Conservation (phyloP, 306 rosid species). For the Chamaecrista fasciculata region DNA sequence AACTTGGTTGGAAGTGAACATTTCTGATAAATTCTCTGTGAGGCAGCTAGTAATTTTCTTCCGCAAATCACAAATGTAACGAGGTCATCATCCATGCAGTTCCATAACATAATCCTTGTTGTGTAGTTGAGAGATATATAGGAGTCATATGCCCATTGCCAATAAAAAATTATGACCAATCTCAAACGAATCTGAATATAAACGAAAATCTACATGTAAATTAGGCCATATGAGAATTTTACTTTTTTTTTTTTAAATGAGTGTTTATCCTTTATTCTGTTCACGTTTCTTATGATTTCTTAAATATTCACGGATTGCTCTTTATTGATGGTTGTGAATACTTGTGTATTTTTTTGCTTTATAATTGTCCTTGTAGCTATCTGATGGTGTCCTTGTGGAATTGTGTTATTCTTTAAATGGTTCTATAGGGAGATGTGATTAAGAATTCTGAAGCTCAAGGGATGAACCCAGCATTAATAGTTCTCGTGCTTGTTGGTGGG, state of each 20-base stretch:
- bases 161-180: too few species aligned
- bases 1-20: background rate
- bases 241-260: too few species aligned
- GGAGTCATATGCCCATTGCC: too few species aligned
- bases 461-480: slow-evolving; percentile 79
- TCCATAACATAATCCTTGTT: background rate
- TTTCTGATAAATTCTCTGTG: background rate
- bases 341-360: background rate
- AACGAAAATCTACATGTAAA: background rate
- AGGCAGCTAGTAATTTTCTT: background rate
- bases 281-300: background rate
- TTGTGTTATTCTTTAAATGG: background rate
- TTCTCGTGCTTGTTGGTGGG: slow-evolving; percentile 70
- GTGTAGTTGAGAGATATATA: too few species aligned
- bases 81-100: background rate
- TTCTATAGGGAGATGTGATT: slow-evolving; percentile 38
- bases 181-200: background rate
- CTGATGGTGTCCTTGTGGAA: slow-evolving; percentile 7
- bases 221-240: background rate
- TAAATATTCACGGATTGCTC: background rate
- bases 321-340: background rate
- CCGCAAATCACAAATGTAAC: background rate
- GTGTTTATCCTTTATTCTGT: background rate
- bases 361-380: background rate
- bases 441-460: slow-evolving; percentile 63